These are phyloP conservation scores for Colletotrichum sp. DNA, from an alignment of 2,329 filamentous ascomycete species.

Conservation along the genomic window DNA sequence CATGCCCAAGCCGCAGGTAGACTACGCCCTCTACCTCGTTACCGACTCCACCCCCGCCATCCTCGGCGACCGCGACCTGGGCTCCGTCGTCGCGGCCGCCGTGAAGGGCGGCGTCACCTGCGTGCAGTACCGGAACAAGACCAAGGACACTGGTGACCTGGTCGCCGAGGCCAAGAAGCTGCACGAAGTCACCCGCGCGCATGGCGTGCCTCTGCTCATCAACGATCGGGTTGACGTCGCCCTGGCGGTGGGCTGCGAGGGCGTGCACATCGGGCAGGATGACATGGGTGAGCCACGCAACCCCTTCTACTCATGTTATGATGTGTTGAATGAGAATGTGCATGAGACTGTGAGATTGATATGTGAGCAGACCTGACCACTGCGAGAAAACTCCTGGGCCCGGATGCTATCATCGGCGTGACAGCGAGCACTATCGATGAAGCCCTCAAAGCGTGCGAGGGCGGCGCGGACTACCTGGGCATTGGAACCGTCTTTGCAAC, in stretches of 20 bases:
- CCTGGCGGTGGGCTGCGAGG: constrained; percentile 83
- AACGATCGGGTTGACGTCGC: constrained; percentile 94
- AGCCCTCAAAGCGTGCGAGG: constrained; percentile 72
- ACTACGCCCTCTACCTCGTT: constrained; percentile 89
- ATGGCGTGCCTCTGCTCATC: constrained; percentile 82
- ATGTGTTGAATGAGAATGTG: background rate
- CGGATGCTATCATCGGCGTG: constrained; percentile 84
- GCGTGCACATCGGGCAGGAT: constrained; percentile 94
- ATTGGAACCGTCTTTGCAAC: constrained; percentile 91
- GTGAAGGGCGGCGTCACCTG: constrained; percentile 82
- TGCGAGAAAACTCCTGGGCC: constrained; percentile 76
- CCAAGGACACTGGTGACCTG: constrained; percentile 73
- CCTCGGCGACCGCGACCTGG: constrained; percentile 73
- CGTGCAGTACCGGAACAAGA: constrained; percentile 92
- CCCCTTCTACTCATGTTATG: background rate
- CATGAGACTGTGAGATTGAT: background rate
- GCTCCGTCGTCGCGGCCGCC: constrained; percentile 75
- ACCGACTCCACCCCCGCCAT: constrained; percentile 91
- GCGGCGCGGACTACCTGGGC: constrained; percentile 89
- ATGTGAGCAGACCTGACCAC: constrained; percentile 55
- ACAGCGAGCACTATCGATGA: constrained; percentile 80
- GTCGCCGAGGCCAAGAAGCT: constrained; percentile 74
- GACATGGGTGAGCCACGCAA: constrained; percentile 70
- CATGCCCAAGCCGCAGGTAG: constrained; percentile 51
- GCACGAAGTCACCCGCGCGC: constrained; percentile 70